Evolutionary conservation across 176 grass and related monocot species (phyloP), one percentile per base, ranked within the genome.

Genomic region (Carex cristatella): DNA sequence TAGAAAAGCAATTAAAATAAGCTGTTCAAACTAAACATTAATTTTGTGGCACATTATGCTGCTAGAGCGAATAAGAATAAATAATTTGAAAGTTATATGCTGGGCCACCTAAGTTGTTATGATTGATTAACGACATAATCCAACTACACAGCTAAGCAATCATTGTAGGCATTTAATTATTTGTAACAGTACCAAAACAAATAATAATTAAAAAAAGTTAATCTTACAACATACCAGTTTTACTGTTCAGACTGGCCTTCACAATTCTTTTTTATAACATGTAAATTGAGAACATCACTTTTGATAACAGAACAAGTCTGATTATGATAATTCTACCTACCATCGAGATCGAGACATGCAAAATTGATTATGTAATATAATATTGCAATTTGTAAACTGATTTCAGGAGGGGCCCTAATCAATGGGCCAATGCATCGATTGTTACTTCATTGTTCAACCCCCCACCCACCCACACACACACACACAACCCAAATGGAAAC

Each of bases 61-160:
- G 28, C 7, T 11, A 55, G 9, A 66, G n/a, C 4, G 81, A 69
- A 83, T 66, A 54, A 83, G 63, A 9, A 48, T 67, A 14, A 81
- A 66, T 83, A 83, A 19, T 83, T 83, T 54, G 19, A 10, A 31
- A 83, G 30, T 38, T 53, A 69, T 18, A 67, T 69, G 63, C 44
- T 3, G 40, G 23, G 5, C 42, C 81, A 68, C 11, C 19, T 69
- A 69, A 49, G 61, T 79, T 35, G 19, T 53, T 5, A 83, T 30
- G 4, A 83, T 83, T 83, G 63, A 69, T 83, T 69, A 32, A 54
- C 9, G 44, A 49, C 64, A 83, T 83, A 54, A 83, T 83, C 40
- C 46, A 63, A 68, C 44, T 30, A 72, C 70, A 79, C 74, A 79
- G 51, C 74, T 58, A 58, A 79, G 74, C 74, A 79, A 79, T 79